A percentile compares a stretch with the other conserved stretches of the same genome.
phyloP scores from a whole-genome alignment of 371 early-diverging fungal genomes.

The Phascolomyces articulosus region DNA sequence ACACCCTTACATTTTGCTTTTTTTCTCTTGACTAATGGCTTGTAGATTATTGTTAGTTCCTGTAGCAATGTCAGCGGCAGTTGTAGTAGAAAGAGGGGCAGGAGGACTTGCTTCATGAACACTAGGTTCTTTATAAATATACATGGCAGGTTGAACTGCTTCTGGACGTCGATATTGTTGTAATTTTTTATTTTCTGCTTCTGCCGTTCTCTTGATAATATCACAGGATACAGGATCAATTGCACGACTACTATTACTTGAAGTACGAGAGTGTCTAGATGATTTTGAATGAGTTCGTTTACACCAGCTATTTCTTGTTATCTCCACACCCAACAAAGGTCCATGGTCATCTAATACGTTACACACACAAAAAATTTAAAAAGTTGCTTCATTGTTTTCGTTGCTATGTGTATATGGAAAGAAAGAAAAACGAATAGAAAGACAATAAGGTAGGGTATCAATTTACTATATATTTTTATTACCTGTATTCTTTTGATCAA shows the following conservation, averaged over 20 bases:
- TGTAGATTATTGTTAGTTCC: neutral
- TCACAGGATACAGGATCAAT: neutral
- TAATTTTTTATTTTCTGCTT: neutral
- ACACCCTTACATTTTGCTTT: neutral
- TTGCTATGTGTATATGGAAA: too few species aligned
- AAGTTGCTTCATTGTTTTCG: too few species aligned
- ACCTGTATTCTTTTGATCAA: neutral
- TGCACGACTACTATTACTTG: neutral
- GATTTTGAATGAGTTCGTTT: neutral
- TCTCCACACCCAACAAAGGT: neutral
- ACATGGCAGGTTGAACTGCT: slow-evolving; percentile 1
- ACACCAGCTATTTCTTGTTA: neutral
- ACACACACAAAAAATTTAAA: too few species aligned
- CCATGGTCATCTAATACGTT: neutral
- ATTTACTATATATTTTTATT: neutral
- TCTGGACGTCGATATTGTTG: slow-evolving; percentile 6
- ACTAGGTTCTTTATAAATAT: slow-evolving; percentile 5
- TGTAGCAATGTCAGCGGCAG: too few species aligned
- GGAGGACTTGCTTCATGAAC: neutral
- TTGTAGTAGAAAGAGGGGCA: too few species aligned
- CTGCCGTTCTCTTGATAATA: neutral
- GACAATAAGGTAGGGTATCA: neutral
- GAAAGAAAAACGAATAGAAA: neutral
- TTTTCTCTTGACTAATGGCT: neutral
- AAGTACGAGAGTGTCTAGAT: neutral